phyloP scores from a whole-genome alignment of 306 rosid species.

The Inga oerstediana region DNA sequence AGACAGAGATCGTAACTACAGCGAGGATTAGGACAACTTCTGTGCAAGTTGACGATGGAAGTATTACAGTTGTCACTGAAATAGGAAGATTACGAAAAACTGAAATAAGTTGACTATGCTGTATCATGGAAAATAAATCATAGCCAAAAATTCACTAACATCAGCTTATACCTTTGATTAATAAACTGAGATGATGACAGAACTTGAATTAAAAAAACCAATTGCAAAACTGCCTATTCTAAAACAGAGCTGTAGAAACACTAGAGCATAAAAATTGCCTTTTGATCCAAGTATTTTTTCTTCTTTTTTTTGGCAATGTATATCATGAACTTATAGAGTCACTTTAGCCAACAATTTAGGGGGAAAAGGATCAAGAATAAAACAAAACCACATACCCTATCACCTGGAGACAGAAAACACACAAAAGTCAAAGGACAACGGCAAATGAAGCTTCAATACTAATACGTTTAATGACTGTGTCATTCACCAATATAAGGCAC shows the following conservation, averaged over 20 bases:
- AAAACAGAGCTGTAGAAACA: slow-evolving; percentile 10
- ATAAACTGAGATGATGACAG: slow-evolving; percentile 2
- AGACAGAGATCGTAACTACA: slow-evolving; percentile 68
- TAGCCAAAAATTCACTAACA: slow-evolving; percentile 12
- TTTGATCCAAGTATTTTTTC: not conserved
- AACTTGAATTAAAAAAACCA: slow-evolving; percentile 6
- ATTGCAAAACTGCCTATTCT: not conserved
- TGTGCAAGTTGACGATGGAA: slow-evolving; percentile 70
- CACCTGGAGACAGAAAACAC: not conserved
- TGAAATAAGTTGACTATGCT: slow-evolving; percentile 12
- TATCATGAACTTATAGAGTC: not conserved
- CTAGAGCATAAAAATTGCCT: slow-evolving; percentile 1
- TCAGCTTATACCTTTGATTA: not conserved
- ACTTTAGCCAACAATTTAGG: not conserved
- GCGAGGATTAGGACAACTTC: slow-evolving; percentile 65
- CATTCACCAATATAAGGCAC: not conserved
- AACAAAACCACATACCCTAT: not conserved
- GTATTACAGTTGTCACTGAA: slow-evolving; percentile 72
- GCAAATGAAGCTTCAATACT: not conserved
- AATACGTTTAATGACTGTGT: not conserved
- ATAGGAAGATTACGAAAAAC: slow-evolving; percentile 24
- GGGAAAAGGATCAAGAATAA: not conserved
- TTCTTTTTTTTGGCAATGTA: not conserved
- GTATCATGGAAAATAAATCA: slow-evolving; percentile 15
- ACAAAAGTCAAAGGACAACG: not conserved